Conservation (phyloP, 495 filamentous ascomycete genomes). For the Neurospora sp. region DNA sequence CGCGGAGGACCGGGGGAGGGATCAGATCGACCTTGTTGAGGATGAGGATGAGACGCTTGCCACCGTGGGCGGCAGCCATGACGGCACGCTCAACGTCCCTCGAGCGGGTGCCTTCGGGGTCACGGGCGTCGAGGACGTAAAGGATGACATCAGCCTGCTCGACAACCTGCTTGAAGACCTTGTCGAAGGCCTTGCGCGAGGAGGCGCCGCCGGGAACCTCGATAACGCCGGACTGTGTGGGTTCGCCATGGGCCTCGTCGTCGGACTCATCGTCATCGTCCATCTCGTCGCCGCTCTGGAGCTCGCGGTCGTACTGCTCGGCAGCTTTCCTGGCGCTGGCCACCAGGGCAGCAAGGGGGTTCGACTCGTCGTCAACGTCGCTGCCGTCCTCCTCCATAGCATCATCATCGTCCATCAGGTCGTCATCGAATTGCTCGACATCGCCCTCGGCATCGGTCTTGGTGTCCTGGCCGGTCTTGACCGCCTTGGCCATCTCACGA, state of each 20-base stretch:
- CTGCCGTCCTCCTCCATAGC: constrained; percentile 38
- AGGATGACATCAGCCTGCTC: constrained; percentile 82
- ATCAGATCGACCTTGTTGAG: constrained; percentile 96
- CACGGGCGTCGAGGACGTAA: constrained; percentile 89
- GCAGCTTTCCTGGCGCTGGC: constrained; percentile 85
- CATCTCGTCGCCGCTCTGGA: constrained; percentile 47
- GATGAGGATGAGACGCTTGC: constrained; percentile 84
- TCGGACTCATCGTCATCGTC: constrained; percentile 52
- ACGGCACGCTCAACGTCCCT: constrained; percentile 82
- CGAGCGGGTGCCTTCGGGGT: constrained; percentile 85
- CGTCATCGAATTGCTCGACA: constrained; percentile 28
- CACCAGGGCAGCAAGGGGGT: constrained; percentile 88
- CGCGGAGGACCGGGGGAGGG: constrained; percentile 67
- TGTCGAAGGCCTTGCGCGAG: constrained; percentile 82
- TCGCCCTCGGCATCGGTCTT: constrained; percentile 39
- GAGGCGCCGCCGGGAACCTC: constrained; percentile 41
- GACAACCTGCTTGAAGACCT: constrained; percentile 92
- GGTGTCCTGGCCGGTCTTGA: constrained; percentile 32
- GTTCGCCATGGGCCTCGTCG: constrained; percentile 42
- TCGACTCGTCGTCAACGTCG: constrained; percentile 46
- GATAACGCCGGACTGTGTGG: constrained; percentile 27
- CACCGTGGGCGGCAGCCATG: constrained; percentile 71
- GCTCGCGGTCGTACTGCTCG: constrained; percentile 61
- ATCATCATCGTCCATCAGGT: constrained; percentile 14
- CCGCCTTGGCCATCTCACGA: constrained; percentile 60